phyloP scores from a whole-genome alignment of 164 flowering plant species.

The Vitis rupestris region DNA sequence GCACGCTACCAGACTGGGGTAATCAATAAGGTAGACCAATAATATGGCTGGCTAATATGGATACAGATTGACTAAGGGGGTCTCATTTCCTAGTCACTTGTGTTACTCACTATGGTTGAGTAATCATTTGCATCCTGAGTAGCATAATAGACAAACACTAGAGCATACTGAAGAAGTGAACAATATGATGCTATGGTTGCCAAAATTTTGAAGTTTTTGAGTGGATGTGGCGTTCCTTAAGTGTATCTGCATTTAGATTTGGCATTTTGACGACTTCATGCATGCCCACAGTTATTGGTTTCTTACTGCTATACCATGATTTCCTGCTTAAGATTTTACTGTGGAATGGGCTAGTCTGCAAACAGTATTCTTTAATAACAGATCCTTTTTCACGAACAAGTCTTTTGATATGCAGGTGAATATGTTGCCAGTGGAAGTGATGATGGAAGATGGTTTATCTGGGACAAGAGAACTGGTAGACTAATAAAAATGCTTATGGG shows the following conservation, averaged over 20 bases:
- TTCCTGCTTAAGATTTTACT: no score
- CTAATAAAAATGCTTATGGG: slow-evolving; percentile 90
- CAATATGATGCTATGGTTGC: background rate
- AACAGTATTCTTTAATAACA: background rate
- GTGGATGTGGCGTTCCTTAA: background rate
- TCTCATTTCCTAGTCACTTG: no score
- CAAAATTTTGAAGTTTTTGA: background rate
- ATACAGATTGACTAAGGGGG: no score
- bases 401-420: slow-evolving; percentile 51
- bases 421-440: slow-evolving; percentile 97
- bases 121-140: no score
- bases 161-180: background rate
- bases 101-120: no score
- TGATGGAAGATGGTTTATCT: slow-evolving; percentile 98
- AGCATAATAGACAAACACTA: no score
- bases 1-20: no score
- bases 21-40: no score
- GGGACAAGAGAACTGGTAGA: slow-evolving; percentile 94
- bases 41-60: no score
- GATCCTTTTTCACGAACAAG: background rate
- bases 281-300: no score
- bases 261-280: no score
- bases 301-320: no score
- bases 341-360: background rate
- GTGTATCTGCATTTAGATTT: background rate